These are phyloP conservation scores for Pezicula carpinea DNA, from an alignment of 2,329 filamentous ascomycete species.

Conservation along the genomic window DNA sequence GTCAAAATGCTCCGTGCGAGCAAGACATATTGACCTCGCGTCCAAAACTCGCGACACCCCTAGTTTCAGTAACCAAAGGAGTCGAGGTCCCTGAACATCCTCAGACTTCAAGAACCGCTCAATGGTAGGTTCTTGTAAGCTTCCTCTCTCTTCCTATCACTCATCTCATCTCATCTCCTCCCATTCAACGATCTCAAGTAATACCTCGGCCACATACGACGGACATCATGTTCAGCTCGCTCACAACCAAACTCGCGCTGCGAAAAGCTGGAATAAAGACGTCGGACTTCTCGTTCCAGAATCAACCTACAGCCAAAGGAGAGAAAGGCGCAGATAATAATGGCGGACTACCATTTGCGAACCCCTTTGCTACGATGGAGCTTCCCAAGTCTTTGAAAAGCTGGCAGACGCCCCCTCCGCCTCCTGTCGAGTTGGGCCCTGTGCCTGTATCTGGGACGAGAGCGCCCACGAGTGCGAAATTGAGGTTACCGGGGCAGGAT, in stretches of 20 bases:
- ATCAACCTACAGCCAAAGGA: constrained; percentile 4
- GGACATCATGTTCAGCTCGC: constrained; percentile 24
- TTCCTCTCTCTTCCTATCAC: background rate
- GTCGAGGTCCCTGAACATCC: too few species aligned
- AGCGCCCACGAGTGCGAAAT: constrained; percentile 18
- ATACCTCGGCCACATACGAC: background rate
- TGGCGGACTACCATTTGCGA: constrained; percentile 16
- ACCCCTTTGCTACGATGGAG: constrained; percentile 24
- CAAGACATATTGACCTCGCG: too few species aligned
- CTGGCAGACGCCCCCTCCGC: constrained; percentile 24
- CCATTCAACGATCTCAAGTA: background rate
- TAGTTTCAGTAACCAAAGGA: too few species aligned
- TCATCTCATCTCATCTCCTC: constrained; percentile 1
- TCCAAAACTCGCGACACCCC: too few species aligned
- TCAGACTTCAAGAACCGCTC: too few species aligned
- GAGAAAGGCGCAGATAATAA: constrained; percentile 12
- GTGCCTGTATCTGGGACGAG: constrained; percentile 18
- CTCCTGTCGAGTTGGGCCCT: constrained; percentile 20
- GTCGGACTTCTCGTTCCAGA: constrained; percentile 15
- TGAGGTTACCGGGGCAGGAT: constrained; percentile 40
- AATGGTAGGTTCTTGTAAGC: too few species aligned
- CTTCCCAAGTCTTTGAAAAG: constrained; percentile 23
- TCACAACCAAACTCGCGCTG: constrained; percentile 27
- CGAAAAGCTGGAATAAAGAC: constrained; percentile 26
- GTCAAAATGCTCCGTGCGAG: too few species aligned